These are phyloP conservation scores for Calocybe gambosa DNA, from an alignment of 1,284 basidiomycete genomes.

Conservation along the genomic window DNA sequence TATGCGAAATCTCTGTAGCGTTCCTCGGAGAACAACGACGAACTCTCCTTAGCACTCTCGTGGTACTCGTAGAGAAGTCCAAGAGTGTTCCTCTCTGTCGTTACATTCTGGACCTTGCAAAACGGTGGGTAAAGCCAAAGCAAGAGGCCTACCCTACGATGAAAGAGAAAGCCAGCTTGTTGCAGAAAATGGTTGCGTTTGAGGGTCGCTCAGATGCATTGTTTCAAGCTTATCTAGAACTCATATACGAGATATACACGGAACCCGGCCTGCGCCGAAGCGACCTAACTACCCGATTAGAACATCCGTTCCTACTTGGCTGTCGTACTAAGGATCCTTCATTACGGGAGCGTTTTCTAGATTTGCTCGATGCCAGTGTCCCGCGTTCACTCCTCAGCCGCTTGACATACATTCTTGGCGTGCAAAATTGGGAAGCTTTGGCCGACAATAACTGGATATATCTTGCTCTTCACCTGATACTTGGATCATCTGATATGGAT, in stretches of 20 bases:
- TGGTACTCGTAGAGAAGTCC: conserved; percentile 90
- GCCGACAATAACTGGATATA: conserved; percentile 96
- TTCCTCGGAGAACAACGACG: conserved; percentile 67
- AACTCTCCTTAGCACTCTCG: conserved; percentile 70
- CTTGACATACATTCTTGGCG: conserved; percentile 86
- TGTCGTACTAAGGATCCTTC: conserved; percentile 79
- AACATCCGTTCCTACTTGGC: conserved; percentile 91
- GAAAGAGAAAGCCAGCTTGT: conserved; percentile 91
- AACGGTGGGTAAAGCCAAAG: conserved; percentile 84
- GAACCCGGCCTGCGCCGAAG: conserved; percentile 82
- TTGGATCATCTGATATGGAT: conserved; percentile 78
- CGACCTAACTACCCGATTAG: conserved; percentile 90
- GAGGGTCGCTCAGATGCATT: conserved; percentile 75
- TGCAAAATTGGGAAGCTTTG: conserved; percentile 94
- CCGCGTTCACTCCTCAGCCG: conserved; percentile 80
- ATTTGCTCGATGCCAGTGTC: conserved; percentile 86
- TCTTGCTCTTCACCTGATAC: conserved; percentile 84
- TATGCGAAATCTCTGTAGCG: conserved; percentile 60
- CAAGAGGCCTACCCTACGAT: conserved; percentile 85
- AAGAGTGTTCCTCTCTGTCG: conserved; percentile 76
- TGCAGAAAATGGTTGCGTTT: conserved; percentile 89
- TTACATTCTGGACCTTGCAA: conserved; percentile 83
- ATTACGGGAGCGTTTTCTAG: conserved; percentile 85
- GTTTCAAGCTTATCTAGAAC: conserved; percentile 81
- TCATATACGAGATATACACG: conserved; percentile 94